Conservation (phyloP, 2,329 filamentous ascomycete species). For the Penicillium glabrum region DNA sequence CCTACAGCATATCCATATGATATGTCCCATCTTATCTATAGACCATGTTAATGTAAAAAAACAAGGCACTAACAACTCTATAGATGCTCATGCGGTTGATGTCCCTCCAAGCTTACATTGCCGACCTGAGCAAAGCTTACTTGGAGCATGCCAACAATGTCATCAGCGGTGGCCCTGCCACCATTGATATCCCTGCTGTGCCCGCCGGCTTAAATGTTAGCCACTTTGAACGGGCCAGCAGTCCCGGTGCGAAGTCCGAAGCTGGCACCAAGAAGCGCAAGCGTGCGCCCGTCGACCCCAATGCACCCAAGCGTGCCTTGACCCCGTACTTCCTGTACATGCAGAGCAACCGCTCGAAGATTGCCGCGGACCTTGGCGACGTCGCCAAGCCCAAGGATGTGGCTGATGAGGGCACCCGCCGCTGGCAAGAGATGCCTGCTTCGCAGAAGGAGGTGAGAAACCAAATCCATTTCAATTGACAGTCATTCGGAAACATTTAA, state of each 20-base stretch:
- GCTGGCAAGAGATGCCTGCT: slow-evolving; percentile 77
- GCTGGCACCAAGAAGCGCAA: slow-evolving; percentile 82
- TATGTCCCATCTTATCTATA: not conserved
- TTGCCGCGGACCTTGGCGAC: slow-evolving; percentile 74
- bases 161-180: slow-evolving; percentile 60
- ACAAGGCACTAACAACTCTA: slow-evolving; percentile 25
- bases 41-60: not conserved
- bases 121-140: slow-evolving; percentile 78
- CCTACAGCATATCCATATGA: not conserved
- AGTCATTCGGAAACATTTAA: not conserved
- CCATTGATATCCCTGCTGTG: slow-evolving; percentile 53
- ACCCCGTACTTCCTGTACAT: slow-evolving; percentile 96
- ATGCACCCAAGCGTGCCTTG: slow-evolving; percentile 89
- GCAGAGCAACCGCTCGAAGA: slow-evolving; percentile 79
- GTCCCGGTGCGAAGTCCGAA: slow-evolving; percentile 42
- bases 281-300: slow-evolving; percentile 83
- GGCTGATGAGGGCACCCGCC: slow-evolving; percentile 78
- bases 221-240: slow-evolving; percentile 39
- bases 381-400: slow-evolving; percentile 81
- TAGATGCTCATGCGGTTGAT: slow-evolving; percentile 77
- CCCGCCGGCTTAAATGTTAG: slow-evolving; percentile 30
- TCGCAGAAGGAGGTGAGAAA: slow-evolving; percentile 66
- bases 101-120: slow-evolving; percentile 75
- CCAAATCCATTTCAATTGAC: not conserved
- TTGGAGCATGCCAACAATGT: slow-evolving; percentile 85